Evolutionary conservation across 2,329 filamentous ascomycete genomes (phyloP), one percentile per base, ranked within the genome.

Genomic region (Podosphaera fusca): DNA sequence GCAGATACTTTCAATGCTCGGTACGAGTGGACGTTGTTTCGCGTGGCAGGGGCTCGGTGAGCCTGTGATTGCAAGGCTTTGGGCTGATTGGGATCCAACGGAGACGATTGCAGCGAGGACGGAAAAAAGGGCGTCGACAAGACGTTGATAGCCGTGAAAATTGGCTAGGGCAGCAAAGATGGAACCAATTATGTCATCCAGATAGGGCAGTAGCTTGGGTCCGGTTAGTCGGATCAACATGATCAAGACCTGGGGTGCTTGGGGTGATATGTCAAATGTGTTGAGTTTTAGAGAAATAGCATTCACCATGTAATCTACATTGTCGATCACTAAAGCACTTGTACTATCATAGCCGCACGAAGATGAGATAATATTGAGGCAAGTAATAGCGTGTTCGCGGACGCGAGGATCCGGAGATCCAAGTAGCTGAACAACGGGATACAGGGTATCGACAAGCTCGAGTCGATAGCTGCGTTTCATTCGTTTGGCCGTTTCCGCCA

Each of bases 271-370:
- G 61, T 95, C 88, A 61, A 95, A 87, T 0, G 86, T 87, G 64
- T 95, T 95, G 6, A 98, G 76, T 60, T 88, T 85, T 59, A 96
- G 70, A 0, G 86, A 87, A 14, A 98, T 80, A 0, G 92, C 87
- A 66, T 96, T 96, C 59, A 96, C 83, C 70, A 98, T 85, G 67
- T 98, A 98, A 69, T 98, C 92, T 14, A 87, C 89, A 60, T 98
- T 98, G 56, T 85, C 81, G 34, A 96, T 78, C 45, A 98, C 82
- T 61, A 98, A 73, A 14, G 85, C 80, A 33, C 84, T 83, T 3
- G 90, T 84, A 63, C 76, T 81, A 0, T 66, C 60, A 64, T 96
- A 98, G 1, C 78, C 80, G 64, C 87, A 95, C 0, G 83, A 76
- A 2, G 70, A 66, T 0, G 90, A 83, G n/a, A 95, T 73, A 21